A percentile compares a stretch with the other conserved stretches of the same genome.
These are phyloP conservation scores for Solanum pimpinellifolium DNA, from an alignment of 257 asterid genomes.

Conservation along the genomic window DNA sequence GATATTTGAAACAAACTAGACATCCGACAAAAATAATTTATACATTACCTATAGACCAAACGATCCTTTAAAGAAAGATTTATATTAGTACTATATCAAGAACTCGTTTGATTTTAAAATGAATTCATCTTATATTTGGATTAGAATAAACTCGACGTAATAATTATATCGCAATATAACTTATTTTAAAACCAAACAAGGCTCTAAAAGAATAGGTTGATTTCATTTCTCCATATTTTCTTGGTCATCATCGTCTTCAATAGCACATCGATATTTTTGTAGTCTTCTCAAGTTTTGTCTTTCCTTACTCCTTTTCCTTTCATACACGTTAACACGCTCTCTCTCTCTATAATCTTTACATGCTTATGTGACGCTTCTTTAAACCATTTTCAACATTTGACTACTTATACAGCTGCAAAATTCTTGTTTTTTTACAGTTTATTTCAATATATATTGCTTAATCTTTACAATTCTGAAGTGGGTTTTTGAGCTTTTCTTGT, in stretches of 20 bases:
- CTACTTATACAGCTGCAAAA: neutral
- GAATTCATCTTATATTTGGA: neutral
- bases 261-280: neutral
- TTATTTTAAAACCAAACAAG: neutral
- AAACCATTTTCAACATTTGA: neutral
- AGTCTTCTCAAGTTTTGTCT: neutral
- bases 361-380: neutral
- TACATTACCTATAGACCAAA: too few relatives aligned
- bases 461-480: neutral
- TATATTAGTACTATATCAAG: neutral
- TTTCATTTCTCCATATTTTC: neutral
- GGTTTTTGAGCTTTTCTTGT: neutral
- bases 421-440: neutral
- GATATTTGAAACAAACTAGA: neutral
- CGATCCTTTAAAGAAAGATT: too few relatives aligned
- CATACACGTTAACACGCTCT: slow-evolving; percentile 5
- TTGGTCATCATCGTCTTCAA: neutral
- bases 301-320: neutral
- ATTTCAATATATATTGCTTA: neutral
- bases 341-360: neutral
- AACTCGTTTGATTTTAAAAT: neutral
- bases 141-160: neutral
- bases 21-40: neutral
- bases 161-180: neutral
- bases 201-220: neutral